Evolutionary conservation across 495 filamentous ascomycete genomes (phyloP).

Genomic region (Penicillium goetzii): DNA sequence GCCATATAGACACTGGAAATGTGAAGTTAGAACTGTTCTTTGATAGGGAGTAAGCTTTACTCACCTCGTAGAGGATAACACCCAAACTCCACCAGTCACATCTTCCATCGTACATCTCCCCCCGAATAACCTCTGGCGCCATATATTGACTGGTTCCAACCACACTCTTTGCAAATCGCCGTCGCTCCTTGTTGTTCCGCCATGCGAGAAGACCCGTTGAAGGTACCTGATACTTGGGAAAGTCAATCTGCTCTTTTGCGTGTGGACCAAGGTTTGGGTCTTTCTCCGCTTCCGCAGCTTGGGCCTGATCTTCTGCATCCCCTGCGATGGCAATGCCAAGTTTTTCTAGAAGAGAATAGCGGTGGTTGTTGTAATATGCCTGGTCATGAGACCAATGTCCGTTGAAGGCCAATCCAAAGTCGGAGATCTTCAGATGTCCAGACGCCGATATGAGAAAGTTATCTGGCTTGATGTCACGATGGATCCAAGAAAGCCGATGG

Average conservation of each 20-base stretch:
- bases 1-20: conserved; percentile 76
- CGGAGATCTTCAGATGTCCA: conserved; percentile 91
- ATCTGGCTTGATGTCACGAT: conserved; percentile 95
- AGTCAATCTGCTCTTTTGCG: conserved; percentile 17
- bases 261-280: conserved; percentile 1
- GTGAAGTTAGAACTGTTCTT: background rate
- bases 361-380: conserved; percentile 78
- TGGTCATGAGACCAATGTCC: conserved; percentile 94
- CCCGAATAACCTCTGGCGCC: conserved; percentile 90
- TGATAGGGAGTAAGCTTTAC: conserved; percentile 8
- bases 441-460: conserved; percentile 89
- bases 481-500: conserved; percentile 84
- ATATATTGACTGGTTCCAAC: conserved; percentile 97
- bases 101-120: conserved; percentile 82
- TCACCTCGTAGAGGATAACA: conserved; percentile 84
- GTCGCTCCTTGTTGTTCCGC: conserved; percentile 74
- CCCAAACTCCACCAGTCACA: conserved; percentile 98
- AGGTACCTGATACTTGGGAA: conserved; percentile 22
- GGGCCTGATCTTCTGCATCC: conserved; percentile 69
- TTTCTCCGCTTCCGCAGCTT: conserved; percentile 44
- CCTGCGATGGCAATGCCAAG: conserved; percentile 75
- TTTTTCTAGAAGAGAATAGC: conserved; percentile 73
- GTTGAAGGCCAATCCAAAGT: conserved; percentile 93
- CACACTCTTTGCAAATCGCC: conserved; percentile 78
- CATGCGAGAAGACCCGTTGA: conserved; percentile 63